Percentiles rank a stretch among this genome's conserved stretches.
Conservation (phyloP, 495 filamentous ascomycete genomes). For the Astrothelium macrocarpum region DNA sequence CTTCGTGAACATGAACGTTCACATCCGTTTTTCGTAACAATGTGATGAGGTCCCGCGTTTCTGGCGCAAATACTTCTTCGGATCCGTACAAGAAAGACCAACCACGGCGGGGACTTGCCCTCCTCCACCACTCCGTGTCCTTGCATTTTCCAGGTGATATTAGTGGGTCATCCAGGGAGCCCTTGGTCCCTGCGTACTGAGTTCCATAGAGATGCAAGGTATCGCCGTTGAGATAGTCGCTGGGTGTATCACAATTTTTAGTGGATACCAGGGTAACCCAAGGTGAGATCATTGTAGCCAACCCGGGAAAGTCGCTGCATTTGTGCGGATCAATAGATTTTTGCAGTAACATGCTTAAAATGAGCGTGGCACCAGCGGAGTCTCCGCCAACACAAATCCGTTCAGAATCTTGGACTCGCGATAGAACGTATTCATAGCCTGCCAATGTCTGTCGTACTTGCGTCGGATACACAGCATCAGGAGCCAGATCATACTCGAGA, state of each 20-base stretch:
- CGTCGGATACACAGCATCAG: constrained; percentile 56
- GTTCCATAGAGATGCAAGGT: constrained; percentile 52
- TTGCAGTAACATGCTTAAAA: constrained; percentile 56
- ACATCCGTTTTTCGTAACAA: constrained; percentile 40
- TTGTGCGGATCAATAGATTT: constrained; percentile 34
- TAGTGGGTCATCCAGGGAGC: constrained; percentile 41
- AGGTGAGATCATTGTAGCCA: constrained; percentile 48
- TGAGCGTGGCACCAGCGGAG: constrained; percentile 62
- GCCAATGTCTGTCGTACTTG: constrained; percentile 55
- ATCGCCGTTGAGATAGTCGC: constrained; percentile 50
- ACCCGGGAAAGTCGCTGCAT: constrained; percentile 43
- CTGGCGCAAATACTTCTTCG: constrained; percentile 61
- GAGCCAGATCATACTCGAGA: constrained; percentile 71
- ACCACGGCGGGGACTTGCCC: constrained; percentile 48
- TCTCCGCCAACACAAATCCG: constrained; percentile 60
- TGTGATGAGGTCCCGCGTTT: constrained; percentile 45
- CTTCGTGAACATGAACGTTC: constrained; percentile 39
- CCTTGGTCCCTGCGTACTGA: constrained; percentile 49
- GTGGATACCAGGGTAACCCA: constrained; percentile 50
- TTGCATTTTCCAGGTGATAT: constrained; percentile 59
- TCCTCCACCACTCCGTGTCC: constrained; percentile 52
- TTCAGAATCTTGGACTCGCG: constrained; percentile 41
- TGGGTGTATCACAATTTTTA: constrained; percentile 46
- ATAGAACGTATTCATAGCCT: constrained; percentile 58
- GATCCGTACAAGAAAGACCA: constrained; percentile 56